Base-by-base conservation (phyloP, 202 grass and related monocot species). In the Saccharum hybrid region DNA sequence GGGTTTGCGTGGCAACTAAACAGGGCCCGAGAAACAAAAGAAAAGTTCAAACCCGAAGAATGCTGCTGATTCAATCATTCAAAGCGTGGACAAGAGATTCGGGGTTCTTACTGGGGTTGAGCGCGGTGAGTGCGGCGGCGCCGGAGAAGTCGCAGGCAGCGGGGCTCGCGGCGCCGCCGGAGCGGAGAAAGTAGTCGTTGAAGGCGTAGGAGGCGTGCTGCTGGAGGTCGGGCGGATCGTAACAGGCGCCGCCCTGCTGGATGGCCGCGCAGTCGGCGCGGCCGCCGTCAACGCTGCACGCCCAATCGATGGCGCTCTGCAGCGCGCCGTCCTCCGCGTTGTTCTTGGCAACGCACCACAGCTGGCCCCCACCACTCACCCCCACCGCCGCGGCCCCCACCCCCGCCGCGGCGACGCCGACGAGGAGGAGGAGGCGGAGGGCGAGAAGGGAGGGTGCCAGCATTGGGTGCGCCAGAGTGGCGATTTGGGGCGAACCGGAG, bases 291-390 rank as follows among this genome's bases (percentile, higher is more conserved):
- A 85, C 83, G 23, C 93, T 88, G 84, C 96, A 98, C 2, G 89
- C 93, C 96, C 96, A 98, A 75, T 96, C 96, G 26, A 98, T 77
- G 37, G 95, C 95, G 57, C 90, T 49, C 92, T 98, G 95, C 85
- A 98, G 85, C 15, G 80, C 87, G 13, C 76, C 56, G 71, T 98
- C 92, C 74, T 94, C 90, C 5, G 93, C 96, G 74, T 98, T 98
- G 81, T 98, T 98, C 89, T 98, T 98, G 16, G 96, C 96, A 66
- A 98, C 96, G 81, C 96, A 98, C 93, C 96, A 98, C 38, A 96
- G 81, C 88, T 94, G 81, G 14, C 81, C 88, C 13, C 81, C 84
- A 30, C 40, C 75, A 74, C 72, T 85, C 74, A 78, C 78, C 56
- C 66, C 89, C 62, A 22, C 61, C 21, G 10, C 66, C 63, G 23